Evolutionary conservation across 495 filamentous ascomycete genomes (phyloP), one percentile per base, ranked within the genome.

Genomic region (Podospora appendiculata): DNA sequence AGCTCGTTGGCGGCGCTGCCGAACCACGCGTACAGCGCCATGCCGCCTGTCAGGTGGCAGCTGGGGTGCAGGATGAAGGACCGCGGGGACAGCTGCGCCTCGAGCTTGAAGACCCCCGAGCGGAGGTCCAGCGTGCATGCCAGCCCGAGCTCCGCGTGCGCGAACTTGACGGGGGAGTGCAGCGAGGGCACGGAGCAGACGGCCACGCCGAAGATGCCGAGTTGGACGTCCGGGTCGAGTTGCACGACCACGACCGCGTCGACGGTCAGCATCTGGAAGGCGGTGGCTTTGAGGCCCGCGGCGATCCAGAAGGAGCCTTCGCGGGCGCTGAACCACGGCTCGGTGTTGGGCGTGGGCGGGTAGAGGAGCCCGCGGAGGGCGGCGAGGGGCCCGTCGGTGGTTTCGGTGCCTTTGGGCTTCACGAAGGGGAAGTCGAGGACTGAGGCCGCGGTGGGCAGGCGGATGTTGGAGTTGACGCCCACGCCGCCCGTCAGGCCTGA

Each of bases 11-110:
- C 9, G 6, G 41, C 14, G 18, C 54, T 56, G 14, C 54, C 57
- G 51, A 78, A 80, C 75, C 76, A 80, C 34, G 52, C 62, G 48
- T 59, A 69, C 4, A 79, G 53, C 2, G 70, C 73, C 47, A 75
- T 71, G 4, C 75, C 73, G 11, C 78, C 78, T 0, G 63, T 67
- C 7, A 79, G 58, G 53, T 75, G 74, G 54, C 73, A 76, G 14
- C 47, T 35, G 0, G 66, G 68, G 17, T 58, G 55, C 12, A 77
- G 57, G 10, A 80, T 46, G 53, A 55, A 78, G 1, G 72, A 77
- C 25, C 44, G 49, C 1, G 74, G 74, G 0, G 71, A 56, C 7
- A 79, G 64, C 42, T 69, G 58, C 1, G 66, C 76, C n/a, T 79
- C 67, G 6, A 72, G 40, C 48, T 54, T 64, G 39, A 78, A 57